phyloP scores from a whole-genome alignment of 768 basidiomycete genomes.

The Leucosporidium scottii region DNA sequence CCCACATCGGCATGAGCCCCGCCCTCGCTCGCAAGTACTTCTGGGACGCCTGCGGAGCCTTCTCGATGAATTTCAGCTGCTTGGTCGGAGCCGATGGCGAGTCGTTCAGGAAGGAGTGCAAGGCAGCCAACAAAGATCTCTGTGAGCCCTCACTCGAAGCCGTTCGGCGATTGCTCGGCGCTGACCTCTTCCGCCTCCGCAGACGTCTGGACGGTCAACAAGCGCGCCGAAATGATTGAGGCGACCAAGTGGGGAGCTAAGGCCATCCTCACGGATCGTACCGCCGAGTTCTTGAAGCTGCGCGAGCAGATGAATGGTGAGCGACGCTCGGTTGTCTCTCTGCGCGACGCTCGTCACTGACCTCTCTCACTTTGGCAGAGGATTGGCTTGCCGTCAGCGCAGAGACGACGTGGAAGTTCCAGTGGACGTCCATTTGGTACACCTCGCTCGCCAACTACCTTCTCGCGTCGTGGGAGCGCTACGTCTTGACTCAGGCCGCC shows the following conservation, averaged over 20 bases:
- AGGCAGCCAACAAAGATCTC: conserved; percentile 44
- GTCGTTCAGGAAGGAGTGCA: conserved; percentile 66
- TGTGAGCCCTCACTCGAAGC: background rate
- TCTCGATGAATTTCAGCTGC: conserved; percentile 70
- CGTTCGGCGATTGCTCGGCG: too few species aligned
- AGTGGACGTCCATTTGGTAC: conserved; percentile 22
- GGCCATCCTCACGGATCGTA: conserved; percentile 65
- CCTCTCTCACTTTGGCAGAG: background rate
- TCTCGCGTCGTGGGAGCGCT: too few species aligned
- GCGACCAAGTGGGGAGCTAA: conserved; percentile 60
- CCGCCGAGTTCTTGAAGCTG: conserved; percentile 38
- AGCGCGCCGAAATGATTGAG: conserved; percentile 46
- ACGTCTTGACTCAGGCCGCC: too few species aligned
- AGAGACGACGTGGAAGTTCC: conserved; percentile 21
- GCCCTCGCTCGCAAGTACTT: conserved; percentile 74
- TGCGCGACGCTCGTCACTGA: too few species aligned
- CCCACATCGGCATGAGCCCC: conserved; percentile 72
- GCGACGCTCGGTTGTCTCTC: background rate
- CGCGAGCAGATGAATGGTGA: conserved; percentile 32
- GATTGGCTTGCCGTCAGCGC: conserved; percentile 24
- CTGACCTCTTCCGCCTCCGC: background rate
- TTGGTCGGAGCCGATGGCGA: conserved; percentile 68
- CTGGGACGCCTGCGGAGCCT: conserved; percentile 77
- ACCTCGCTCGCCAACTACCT: conserved; percentile 9
- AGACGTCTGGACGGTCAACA: conserved; percentile 94